Base-by-base conservation (phyloP, 441 rosid species). In the Corymbia calophylla region DNA sequence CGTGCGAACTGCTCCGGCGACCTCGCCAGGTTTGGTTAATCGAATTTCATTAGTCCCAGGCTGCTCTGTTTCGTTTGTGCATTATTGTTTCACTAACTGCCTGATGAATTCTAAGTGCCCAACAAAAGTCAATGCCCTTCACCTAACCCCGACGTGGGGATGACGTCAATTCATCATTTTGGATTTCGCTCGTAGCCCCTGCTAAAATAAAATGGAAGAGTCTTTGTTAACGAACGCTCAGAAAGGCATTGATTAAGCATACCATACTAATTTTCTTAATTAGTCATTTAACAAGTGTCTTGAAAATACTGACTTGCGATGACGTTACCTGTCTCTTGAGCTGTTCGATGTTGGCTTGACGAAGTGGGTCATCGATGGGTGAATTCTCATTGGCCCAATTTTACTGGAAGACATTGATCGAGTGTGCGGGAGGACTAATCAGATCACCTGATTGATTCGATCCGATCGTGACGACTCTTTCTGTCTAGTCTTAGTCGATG, bases 371-470 rank as follows among this genome's bases (percentile, higher is more conserved):
- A 23, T 44, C 1, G 10, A 3, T 7, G 6, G 51, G 17, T 39
- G 49, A 23, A 39, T 47, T 19, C 48, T 70, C 16, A 21, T 0
- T 39, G 4, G 81, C 35, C n/a, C 18, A 8, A 29, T 29, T 7
- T 14, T 2, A 13, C 27, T 1, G 2, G 17, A 11, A 12, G 27
- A 5, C 51, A 10, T 3, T 1, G 17, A 7, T 25, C n/a, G 3
- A 29, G 14, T 6, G 4, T 3, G n/a, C 12, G 47, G 44, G 44
- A 3, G 1, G 18, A 77, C n/a, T 44, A 23, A 77, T 44, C 4
- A 12, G 25, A 77, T 39, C 51, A 23, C 51, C 2, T 7, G 51
- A 7, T 10, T 3, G 23, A 13, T 77, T 3, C 3, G 84, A 23
- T 44, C 29, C 18, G n/a, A 7, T 14, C 10, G 9, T 9, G 3